These are phyloP conservation scores for Hypomyces rosellus DNA, from an alignment of 2,329 filamentous ascomycete species.

Conservation along the genomic window DNA sequence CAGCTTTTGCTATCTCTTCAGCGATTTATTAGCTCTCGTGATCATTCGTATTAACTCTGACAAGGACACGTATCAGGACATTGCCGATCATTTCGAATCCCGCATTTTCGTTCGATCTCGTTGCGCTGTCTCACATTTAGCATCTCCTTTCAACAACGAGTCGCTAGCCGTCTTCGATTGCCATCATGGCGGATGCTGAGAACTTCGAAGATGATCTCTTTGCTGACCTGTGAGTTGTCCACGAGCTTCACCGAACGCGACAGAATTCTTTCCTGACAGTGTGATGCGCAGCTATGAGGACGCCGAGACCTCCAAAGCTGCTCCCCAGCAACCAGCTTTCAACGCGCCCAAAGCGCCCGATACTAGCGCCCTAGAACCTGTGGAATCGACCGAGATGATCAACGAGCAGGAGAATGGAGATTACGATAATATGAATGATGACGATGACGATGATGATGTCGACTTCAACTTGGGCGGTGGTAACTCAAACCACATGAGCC, in stretches of 20 bases:
- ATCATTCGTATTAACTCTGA: no score
- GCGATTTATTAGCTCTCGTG: no score
- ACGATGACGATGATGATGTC: constrained; percentile 49
- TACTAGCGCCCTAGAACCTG: constrained; percentile 1
- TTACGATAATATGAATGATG: constrained; percentile 38
- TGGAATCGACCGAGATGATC: constrained; percentile 15
- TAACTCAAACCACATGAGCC: constrained; percentile 11
- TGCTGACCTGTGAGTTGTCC: constrained; percentile 71
- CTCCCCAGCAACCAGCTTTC: constrained; percentile 25
- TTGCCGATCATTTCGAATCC: no score
- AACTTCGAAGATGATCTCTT: constrained; percentile 92
- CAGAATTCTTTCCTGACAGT: constrained; percentile 6
- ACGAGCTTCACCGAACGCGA: background rate
- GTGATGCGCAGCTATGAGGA: constrained; percentile 55
- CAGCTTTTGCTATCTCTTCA: no score
- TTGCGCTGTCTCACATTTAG: background rate
- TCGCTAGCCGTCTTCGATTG: background rate
- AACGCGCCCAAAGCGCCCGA: constrained; percentile 22
- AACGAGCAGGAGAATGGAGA: constrained; percentile 20
- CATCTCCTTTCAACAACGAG: background rate
- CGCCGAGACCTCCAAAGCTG: constrained; percentile 43
- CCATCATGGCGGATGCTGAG: constrained; percentile 68
- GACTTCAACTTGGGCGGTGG: constrained; percentile 51
- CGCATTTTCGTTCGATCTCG: no score
- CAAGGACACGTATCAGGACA: no score